Evolutionary conservation across 2,329 filamentous ascomycete genomes (phyloP).

Genomic region (Aspergillus pseudotamarii): DNA sequence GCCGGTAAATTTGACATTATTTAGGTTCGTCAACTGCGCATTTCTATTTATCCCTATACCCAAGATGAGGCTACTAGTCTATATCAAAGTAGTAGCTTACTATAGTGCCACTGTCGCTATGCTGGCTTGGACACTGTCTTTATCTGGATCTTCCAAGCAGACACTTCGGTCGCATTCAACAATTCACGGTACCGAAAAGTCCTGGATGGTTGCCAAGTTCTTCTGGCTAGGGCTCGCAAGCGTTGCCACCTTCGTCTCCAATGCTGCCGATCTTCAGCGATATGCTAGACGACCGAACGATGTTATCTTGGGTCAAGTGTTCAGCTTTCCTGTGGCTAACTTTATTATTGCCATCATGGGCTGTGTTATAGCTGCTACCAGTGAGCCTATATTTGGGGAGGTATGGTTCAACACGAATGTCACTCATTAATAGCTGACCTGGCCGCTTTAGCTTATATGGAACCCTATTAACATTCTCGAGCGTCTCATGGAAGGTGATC

Average conservation of each 20-base stretch:
- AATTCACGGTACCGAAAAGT: slow-evolving; percentile 35
- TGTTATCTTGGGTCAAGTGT: slow-evolving; percentile 44
- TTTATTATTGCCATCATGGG: slow-evolving; percentile 44
- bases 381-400: slow-evolving; percentile 34
- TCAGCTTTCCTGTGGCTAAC: slow-evolving; percentile 47
- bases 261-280: slow-evolving; percentile 49
- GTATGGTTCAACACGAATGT: slow-evolving; percentile 4
- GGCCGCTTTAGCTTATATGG: slow-evolving; percentile 33
- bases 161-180: slow-evolving; percentile 31
- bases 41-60: slow-evolving; percentile 44
- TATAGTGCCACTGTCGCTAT: slow-evolving; percentile 43
- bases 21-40: slow-evolving; percentile 39
- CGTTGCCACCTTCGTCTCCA: slow-evolving; percentile 32
- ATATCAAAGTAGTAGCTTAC: slow-evolving; percentile 43
- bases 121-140: slow-evolving; percentile 41
- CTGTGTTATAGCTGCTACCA: slow-evolving; percentile 40
- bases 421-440: neutral
- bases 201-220: slow-evolving; percentile 44
- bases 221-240: slow-evolving; percentile 36
- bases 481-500: slow-evolving; percentile 34
- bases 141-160: slow-evolving; percentile 33
- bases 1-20: neutral
- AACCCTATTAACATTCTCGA: slow-evolving; percentile 41
- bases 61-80: slow-evolving; percentile 40
- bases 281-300: slow-evolving; percentile 47